A percentile compares a stretch with the other conserved stretches of the same genome.
phyloP scores from a whole-genome alignment of 2,329 filamentous ascomycete genomes.

The Penicillium sp. region DNA sequence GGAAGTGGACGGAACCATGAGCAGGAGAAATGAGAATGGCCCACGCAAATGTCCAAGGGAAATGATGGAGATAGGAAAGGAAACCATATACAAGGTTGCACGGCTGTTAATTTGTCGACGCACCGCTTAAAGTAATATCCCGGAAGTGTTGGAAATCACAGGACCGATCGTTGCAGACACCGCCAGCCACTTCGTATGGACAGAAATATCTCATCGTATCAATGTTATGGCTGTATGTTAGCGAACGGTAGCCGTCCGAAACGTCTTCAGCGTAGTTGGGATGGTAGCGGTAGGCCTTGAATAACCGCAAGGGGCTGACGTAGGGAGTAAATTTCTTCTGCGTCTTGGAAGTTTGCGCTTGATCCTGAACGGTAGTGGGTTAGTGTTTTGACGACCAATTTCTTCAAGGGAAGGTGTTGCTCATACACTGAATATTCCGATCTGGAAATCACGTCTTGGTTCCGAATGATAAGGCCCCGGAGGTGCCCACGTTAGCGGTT shows the following conservation, averaged over 20 bases:
- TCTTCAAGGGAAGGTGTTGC: constrained; percentile 16
- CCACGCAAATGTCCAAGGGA: neutral
- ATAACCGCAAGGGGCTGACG: constrained; percentile 73
- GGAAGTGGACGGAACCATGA: neutral
- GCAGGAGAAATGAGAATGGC: neutral
- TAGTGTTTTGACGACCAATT: constrained; percentile 22
- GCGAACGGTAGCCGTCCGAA: constrained; percentile 72
- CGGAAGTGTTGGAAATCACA: constrained; percentile 80
- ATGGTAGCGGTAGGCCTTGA: constrained; percentile 87
- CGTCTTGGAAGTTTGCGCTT: constrained; percentile 15
- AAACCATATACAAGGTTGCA: constrained; percentile 22
- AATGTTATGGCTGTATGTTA: constrained; percentile 92
- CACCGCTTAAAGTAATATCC: constrained; percentile 68
- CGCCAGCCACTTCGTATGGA: constrained; percentile 65
- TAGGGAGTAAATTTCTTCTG: constrained; percentile 59
- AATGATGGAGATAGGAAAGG: constrained; percentile 23
- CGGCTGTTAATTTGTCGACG: constrained; percentile 48
- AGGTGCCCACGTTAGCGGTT: constrained; percentile 31
- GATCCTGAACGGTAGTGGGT: constrained; percentile 25
- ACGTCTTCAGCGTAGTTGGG: constrained; percentile 67
- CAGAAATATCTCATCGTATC: constrained; percentile 71
- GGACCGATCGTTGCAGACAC: constrained; percentile 66
- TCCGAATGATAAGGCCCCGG: constrained; percentile 26
- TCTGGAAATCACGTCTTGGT: constrained; percentile 20
- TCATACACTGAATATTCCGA: constrained; percentile 34